phyloP scores from a whole-genome alignment of 164 flowering plant genomes.

The Berberis thunbergii region DNA sequence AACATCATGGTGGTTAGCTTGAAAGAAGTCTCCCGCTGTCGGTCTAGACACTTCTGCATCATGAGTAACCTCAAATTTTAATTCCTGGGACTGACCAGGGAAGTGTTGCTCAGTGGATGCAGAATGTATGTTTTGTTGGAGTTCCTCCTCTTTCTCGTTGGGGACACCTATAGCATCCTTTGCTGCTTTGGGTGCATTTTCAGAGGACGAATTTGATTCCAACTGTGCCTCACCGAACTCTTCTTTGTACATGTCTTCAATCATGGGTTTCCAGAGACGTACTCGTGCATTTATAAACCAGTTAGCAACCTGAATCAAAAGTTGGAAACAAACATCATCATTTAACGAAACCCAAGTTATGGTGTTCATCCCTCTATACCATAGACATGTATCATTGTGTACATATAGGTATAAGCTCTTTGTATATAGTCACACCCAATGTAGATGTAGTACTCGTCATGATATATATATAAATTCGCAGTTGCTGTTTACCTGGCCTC shows the following conservation, averaged over 20 bases:
- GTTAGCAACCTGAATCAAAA: conserved; percentile 66
- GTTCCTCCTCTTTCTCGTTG: conserved; percentile 40
- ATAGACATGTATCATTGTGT: too few relatives aligned
- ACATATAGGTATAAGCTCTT: too few relatives aligned
- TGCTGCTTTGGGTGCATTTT: conserved; percentile 30
- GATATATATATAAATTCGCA: not conserved
- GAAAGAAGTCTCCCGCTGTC: conserved; percentile 17
- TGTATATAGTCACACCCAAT: too few relatives aligned
- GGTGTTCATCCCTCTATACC: too few relatives aligned
- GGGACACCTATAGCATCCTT: conserved; percentile 28
- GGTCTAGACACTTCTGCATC: conserved; percentile 38
- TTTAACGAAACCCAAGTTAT: too few relatives aligned
- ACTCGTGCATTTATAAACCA: conserved; percentile 98
- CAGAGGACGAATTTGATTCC: conserved; percentile 73
- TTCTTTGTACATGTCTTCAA: conserved; percentile 96
- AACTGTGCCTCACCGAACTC: conserved; percentile 70
- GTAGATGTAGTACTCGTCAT: too few relatives aligned
- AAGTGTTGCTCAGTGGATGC: conserved; percentile 3
- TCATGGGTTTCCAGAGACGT: conserved; percentile 98
- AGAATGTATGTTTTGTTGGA: conserved; percentile 34
- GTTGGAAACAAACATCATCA: too few relatives aligned
- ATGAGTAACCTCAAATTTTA: conserved; percentile 26
- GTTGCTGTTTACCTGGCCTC: conserved; percentile 69
- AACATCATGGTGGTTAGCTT: conserved; percentile 16
- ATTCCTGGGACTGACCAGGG: conserved; percentile 23